These are phyloP conservation scores for Jimgerdemannia lactiflua DNA, from an alignment of 192 early-diverging fungal species.

Conservation along the genomic window DNA sequence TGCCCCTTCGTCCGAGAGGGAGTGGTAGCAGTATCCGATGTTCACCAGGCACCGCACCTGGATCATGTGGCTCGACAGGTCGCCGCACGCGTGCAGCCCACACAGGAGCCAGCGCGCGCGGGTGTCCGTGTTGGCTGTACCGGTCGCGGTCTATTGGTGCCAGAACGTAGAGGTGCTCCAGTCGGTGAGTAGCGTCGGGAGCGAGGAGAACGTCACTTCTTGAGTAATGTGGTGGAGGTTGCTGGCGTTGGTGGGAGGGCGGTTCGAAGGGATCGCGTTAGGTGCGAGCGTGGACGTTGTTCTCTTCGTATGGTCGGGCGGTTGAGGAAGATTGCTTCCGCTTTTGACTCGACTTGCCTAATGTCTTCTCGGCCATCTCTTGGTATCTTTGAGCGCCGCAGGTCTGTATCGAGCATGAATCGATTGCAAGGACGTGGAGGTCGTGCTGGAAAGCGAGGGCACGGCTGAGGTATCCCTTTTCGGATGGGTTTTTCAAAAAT, in stretches of 20 bases:
- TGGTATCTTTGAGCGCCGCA: slow-evolving; percentile 67
- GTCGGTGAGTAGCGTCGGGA: slow-evolving; percentile 30
- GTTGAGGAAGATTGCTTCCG: neutral
- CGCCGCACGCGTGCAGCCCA: slow-evolving; percentile 85
- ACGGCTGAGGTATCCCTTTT: slow-evolving; percentile 61
- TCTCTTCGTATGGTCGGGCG: neutral
- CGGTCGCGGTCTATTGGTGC: neutral
- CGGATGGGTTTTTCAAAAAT: neutral
- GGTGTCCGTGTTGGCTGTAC: neutral
- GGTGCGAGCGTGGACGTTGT: neutral
- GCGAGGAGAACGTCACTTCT: slow-evolving; percentile 36
- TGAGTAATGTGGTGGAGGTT: slow-evolving; percentile 46
- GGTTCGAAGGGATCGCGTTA: neutral
- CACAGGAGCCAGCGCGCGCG: slow-evolving; percentile 63
- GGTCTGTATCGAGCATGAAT: slow-evolving; percentile 66
- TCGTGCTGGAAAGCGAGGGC: slow-evolving; percentile 64
- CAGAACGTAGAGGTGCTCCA: slow-evolving; percentile 12
- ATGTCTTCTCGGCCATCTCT: slow-evolving; percentile 44
- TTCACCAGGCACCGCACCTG: slow-evolving; percentile 51
- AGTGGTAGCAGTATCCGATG: slow-evolving; percentile 89
- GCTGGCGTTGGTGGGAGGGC: slow-evolving; percentile 34
- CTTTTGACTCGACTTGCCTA: slow-evolving; percentile 20
- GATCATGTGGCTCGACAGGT: slow-evolving; percentile 72
- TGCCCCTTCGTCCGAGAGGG: slow-evolving; percentile 49
- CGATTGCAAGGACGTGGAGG: slow-evolving; percentile 64